Base-by-base conservation (phyloP, 169 alveolate species). In the Plasmodium billcollinsi region DNA sequence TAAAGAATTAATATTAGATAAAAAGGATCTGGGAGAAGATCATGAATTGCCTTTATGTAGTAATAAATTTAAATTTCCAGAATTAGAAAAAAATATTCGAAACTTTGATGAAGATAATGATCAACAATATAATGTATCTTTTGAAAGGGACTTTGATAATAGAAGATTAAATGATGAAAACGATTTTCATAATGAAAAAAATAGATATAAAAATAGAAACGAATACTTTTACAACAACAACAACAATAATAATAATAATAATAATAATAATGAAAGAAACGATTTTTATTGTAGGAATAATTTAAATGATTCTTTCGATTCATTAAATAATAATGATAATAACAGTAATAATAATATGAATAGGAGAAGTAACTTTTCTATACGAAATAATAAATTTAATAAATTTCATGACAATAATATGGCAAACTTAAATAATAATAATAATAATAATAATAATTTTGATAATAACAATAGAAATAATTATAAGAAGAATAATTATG, bases 41-140 rank as follows among this genome's bases (percentile, higher is more conserved):
- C 71, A 78, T 11, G 74, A 74, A 45, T 7, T 74, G 21, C 88
- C 88, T 18, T 47, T 65, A 18, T 78, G 89, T 52, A 65, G 67
- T 59, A 66, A 65, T 45, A 39, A 65, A 58, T 78, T 78, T 65
- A 63, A 24, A 21, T 9, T 65, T 14, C 71, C 54, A 2, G 89
- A 78, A 6, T 29, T 33, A 50, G 21, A 4, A 15, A 21, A 21
- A 21, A 56, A 14, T 15, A 50, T 29, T 39, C 49, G 59, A 59
- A 63, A 15, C 2, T 24, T 52, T 43, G 76, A 78, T 7, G 72
- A 71, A 6, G 54, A 29, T 47, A 62, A 18, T 18, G 21, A 70
- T 20, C 65, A 70, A 70, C 47, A n/a, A 43, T 14, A 49, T 47
- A 45, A 50, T 39, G 47, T 39, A 39, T 39, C 47, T 43, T 4